Evolutionary conservation across 495 filamentous ascomycete species (phyloP), one percentile per base, ranked within the genome.

Genomic region (Neurospora sp.): DNA sequence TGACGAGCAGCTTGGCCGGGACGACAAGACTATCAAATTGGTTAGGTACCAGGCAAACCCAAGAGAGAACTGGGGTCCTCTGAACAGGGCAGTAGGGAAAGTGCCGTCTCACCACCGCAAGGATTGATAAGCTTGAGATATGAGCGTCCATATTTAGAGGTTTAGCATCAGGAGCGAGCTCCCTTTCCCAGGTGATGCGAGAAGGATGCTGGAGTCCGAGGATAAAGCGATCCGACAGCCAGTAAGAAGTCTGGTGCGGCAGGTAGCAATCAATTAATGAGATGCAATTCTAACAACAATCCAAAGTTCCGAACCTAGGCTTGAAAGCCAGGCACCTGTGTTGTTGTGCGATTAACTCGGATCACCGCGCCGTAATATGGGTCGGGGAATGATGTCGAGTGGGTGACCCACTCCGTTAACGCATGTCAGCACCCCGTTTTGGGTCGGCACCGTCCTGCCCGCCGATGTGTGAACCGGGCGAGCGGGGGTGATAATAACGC

Each of bases 31-130:
- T 70, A 90, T 86, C 72, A 90, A 90, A 68, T 82, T 94, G 22
- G 87, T 95, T 42, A 84, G 94, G 65, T 99, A 97, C 80, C 96
- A 96, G 83, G 78, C 88, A 38, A 98, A 98, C 78, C 96, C 96
- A 16, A 84, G 89, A 42, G 89, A 91, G 61, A 94, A 98, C 78
- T 99, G 96, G 96, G 96, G 96, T 0, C 96, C 96, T 0, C 90
- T 97, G 89, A 90, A 85, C 75, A 86, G 89, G 68, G 95, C 95
- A 12, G 91, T 87, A 73, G 87, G 83, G 41, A 79, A 79, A 18
- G 53, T 65, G 3, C 53, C 53, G 18, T 65, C 53, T 37, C 53
- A 65, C 53, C 53, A 65, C 14, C 53, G 53, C 4, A 65, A 65
- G 53, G 53, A 65, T 65, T 65, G 27, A 65, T 31, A 4, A 65